Evolutionary conservation across 495 filamentous ascomycete genomes (phyloP).

Genomic region (Penicillium canescens): DNA sequence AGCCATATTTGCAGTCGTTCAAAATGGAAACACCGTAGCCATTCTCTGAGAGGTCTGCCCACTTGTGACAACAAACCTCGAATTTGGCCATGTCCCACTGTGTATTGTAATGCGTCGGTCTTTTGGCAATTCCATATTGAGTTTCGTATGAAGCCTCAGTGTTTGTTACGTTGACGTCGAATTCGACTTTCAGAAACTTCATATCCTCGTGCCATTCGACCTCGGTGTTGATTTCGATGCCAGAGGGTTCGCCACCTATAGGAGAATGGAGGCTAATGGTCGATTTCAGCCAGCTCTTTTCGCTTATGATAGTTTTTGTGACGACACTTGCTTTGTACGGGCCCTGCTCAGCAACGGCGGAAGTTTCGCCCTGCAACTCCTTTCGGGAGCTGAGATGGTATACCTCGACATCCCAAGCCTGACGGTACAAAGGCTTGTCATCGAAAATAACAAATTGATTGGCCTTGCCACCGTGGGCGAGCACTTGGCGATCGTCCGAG

Average conservation of each 20-base stretch:
- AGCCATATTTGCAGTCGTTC: slow-evolving; percentile 96
- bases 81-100: slow-evolving; percentile 98
- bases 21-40: slow-evolving; percentile 91
- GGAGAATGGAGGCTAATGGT: slow-evolving; percentile 76
- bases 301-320: slow-evolving; percentile 82
- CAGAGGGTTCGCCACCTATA: slow-evolving; percentile 57
- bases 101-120: slow-evolving; percentile 95
- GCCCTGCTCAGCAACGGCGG: slow-evolving; percentile 66
- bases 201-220: slow-evolving; percentile 93
- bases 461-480: slow-evolving; percentile 78
- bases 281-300: slow-evolving; percentile 83
- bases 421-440: slow-evolving; percentile 98
- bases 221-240: slow-evolving; percentile 75
- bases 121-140: slow-evolving; percentile 82
- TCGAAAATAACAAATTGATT: slow-evolving; percentile 95
- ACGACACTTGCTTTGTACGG: slow-evolving; percentile 74
- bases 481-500: slow-evolving; percentile 67
- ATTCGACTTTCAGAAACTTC: slow-evolving; percentile 99
- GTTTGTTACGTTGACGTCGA: slow-evolving; percentile 88
- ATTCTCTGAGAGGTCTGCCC: slow-evolving; percentile 92
- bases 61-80: slow-evolving; percentile 97
- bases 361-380: slow-evolving; percentile 64
- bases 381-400: slow-evolving; percentile 87
- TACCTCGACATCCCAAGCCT: slow-evolving; percentile 98
- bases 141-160: slow-evolving; percentile 94